phyloP scores from a whole-genome alignment of 805 yeast species.

The Candida coquimbonensis region DNA sequence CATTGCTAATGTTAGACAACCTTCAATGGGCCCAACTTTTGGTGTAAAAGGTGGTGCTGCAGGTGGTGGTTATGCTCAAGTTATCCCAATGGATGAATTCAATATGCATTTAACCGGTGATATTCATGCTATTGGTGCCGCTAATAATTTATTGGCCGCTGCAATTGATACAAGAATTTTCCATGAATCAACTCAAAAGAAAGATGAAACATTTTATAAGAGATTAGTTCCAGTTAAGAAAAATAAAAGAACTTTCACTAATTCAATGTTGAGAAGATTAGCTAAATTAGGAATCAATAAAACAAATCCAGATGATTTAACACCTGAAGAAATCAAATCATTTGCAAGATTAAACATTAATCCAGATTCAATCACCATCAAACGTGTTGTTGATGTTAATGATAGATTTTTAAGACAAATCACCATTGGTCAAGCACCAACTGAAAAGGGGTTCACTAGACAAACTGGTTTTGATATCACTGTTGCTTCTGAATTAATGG shows the following conservation, averaged over 20 bases:
- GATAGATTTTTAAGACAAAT: constrained; percentile 87
- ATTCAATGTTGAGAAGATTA: constrained; percentile 71
- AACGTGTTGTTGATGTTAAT: constrained; percentile 90
- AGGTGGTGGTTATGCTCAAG: constrained; percentile 98
- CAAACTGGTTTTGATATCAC: constrained; percentile 92
- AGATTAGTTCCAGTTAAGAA: constrained; percentile 83
- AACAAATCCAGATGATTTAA: constrained; percentile 73
- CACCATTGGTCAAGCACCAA: constrained; percentile 86
- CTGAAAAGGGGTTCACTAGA: constrained; percentile 84
- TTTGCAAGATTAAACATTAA: constrained; percentile 86
- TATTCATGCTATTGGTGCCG: constrained; percentile 92
- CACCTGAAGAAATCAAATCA: constrained; percentile 61
- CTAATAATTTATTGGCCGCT: constrained; percentile 89
- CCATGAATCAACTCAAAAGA: constrained; percentile 75
- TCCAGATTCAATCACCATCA: constrained; percentile 84
- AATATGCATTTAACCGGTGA: constrained; percentile 97
- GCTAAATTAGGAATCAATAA: constrained; percentile 74
- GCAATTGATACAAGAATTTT: constrained; percentile 96
- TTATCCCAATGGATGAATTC: constrained; percentile 98
- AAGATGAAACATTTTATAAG: constrained; percentile 67
- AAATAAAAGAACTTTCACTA: constrained; percentile 72
- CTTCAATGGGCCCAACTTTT: constrained; percentile 97
- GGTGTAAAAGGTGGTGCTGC: constrained; percentile 99
- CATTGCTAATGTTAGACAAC: constrained; percentile 94
- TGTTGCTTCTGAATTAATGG: constrained; percentile 96